Evolutionary conservation across 2,329 filamentous ascomycete genomes (phyloP), one percentile per base, ranked within the genome.

Genomic region (Diplodia intermedia): DNA sequence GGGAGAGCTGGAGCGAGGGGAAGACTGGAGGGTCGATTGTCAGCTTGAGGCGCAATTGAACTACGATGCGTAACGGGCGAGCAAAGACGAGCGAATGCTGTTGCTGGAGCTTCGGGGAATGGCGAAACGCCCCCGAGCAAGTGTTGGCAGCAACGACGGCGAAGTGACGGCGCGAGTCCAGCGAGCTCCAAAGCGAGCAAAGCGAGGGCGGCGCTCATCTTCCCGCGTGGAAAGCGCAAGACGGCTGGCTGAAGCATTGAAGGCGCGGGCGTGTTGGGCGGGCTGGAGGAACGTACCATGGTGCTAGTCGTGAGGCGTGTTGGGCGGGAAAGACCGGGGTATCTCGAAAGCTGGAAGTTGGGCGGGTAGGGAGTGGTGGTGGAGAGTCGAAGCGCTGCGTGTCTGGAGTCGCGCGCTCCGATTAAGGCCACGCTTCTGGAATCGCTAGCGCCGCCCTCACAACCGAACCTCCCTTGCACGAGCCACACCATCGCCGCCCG

Each of bases 1-100:
- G 56, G 79, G 78, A 31, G 79, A 80, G 67, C 73, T 74, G 57
- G 78, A 70, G 71, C 79, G 77, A 70, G 78, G 77, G 65, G 74
- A 76, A 73, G 76, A 79, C 76, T 78, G 55, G 11, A 9, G 33
- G 43, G 20, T 12, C 31, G 8, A 11, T 26, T 26, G 57, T 68
- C 38, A 68, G 66, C 18, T 26, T 49, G 38, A n/a, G 18, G 23
- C 36, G 29, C 60, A 31, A 31, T 15, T 40, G 5, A 36, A 26
- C 7, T 18, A 14, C 8, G 38, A 20, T 43, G 23, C 6, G 29
- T 20, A 15, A 12, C 11, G 15, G 40, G 23, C 15, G 47, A 33
- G 60, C 11, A 43, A 49, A 31, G 6, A 11, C 43, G 29, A 47
- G 40, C 40, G 40, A 47, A 47, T n/a, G 40, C 8, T 7, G 40